Evolutionary conservation across 2,329 filamentous ascomycete species (phyloP), one percentile per base, ranked within the genome.

Genomic region (Cladophialophora psammophila): DNA sequence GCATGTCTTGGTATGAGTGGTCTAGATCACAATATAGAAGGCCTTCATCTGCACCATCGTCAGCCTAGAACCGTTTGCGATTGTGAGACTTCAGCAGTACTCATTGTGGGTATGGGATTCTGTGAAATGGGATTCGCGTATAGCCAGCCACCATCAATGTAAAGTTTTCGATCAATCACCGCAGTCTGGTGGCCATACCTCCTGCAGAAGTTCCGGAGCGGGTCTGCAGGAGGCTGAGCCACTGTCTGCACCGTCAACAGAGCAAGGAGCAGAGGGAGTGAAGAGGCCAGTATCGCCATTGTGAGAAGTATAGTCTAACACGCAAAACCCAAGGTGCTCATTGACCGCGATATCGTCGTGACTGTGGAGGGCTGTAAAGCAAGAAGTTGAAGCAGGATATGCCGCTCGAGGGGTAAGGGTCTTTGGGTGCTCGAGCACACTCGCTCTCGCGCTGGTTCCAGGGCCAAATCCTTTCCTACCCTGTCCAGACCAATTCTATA

Each of bases 101-200:
- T 89, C 20, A 86, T 84, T 71, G 85, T 84, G 69, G 88, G 88
- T 15, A 76, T 75, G 0, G 81, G 78, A 70, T 83, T 82, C 50
- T 80, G 76, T 2, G 80, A 75, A 20, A 85, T 76, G 1, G 84
- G 81, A 70, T 82, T 85, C 77, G 84, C 88, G 71, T 86, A 84
- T 34, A 89, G 74, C 62, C 85, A 78, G 4, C 87, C 87, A 42
- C 88, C 88, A 72, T 90, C 87, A 60, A 90, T 86, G 74, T 87
- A 90, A 20, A 90, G 77, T 68, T 81, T 84, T 50, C 83, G 76
- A 73, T 88, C 86, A 54, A 90, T 81, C 9, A 88, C 80, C 6
- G 87, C 82, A 7, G 86, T 86, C 74, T 88, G 86, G 73, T 90
- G 88, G 53, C 84, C 85, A 77, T 83, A 86, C 65, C 83, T 78